Conservation (phyloP, 805 yeast genomes). For the Yarrowia sp. region DNA sequence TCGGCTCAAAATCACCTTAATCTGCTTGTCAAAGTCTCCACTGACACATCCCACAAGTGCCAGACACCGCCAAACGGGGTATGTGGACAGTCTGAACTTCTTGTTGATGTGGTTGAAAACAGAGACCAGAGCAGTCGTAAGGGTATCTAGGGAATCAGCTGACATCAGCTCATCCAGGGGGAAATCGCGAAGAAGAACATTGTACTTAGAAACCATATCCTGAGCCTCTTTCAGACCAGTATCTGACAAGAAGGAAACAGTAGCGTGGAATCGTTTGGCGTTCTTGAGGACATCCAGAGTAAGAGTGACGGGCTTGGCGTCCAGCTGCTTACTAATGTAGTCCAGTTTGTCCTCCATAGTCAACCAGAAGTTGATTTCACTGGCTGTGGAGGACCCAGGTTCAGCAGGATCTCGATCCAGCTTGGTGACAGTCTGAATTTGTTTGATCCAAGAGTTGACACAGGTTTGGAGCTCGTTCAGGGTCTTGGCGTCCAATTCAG, state of each 20-base stretch:
- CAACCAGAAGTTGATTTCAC: conserved; percentile 81
- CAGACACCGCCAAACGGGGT: conserved; percentile 71
- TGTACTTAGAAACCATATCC: conserved; percentile 60
- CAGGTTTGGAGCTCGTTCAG: conserved; percentile 72
- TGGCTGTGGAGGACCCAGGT: conserved; percentile 60
- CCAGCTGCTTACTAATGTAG: conserved; percentile 64
- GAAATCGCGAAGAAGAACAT: conserved; percentile 69
- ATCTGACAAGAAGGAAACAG: conserved; percentile 74
- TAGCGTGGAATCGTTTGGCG: conserved; percentile 82
- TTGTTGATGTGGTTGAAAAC: conserved; percentile 67
- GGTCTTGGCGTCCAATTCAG: conserved; percentile 57
- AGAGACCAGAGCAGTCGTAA: conserved; percentile 56
- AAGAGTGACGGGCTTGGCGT: conserved; percentile 59
- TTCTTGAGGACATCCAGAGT: conserved; percentile 67
- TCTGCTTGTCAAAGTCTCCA: conserved; percentile 58
- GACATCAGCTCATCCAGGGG: conserved; percentile 67
- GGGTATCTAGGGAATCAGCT: conserved; percentile 55
- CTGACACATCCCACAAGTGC: conserved; percentile 71
- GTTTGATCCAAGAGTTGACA: conserved; percentile 77
- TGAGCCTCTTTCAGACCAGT: conserved; percentile 68
- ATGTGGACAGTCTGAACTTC: conserved; percentile 63
- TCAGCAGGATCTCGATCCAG: conserved; percentile 60
- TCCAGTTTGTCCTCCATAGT: conserved; percentile 68
- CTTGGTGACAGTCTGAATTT: conserved; percentile 63
- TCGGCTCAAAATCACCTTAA: conserved; percentile 53